Conservation (phyloP, 2,329 filamentous ascomycete genomes). For the Teratosphaeria pseudoeucalypti region DNA sequence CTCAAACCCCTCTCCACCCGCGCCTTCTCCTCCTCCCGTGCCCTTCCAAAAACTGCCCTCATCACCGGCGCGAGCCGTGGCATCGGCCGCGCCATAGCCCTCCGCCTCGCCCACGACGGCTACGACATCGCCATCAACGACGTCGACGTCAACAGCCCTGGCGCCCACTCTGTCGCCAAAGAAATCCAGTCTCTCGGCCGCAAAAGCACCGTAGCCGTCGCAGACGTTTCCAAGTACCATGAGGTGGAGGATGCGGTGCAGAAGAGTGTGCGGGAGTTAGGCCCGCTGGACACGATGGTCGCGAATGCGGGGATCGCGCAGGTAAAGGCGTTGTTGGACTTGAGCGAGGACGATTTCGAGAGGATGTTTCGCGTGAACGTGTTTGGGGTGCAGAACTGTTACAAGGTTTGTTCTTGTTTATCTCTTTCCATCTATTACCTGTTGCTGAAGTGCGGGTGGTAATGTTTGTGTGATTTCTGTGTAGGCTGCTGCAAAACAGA, state of each 20-base stretch:
- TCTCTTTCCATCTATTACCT: too few species aligned
- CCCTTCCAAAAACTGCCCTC: constrained; percentile 19
- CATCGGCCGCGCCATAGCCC: constrained; percentile 49
- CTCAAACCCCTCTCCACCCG: neutral
- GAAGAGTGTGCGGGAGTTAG: constrained; percentile 43
- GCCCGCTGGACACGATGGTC: constrained; percentile 44
- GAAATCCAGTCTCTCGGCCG: constrained; percentile 44
- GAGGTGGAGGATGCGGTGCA: constrained; percentile 46
- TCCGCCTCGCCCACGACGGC: constrained; percentile 54
- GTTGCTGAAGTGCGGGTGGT: neutral
- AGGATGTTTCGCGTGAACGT: constrained; percentile 57
- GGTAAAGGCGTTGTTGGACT: constrained; percentile 45
- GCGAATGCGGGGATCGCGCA: constrained; percentile 55
- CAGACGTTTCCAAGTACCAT: constrained; percentile 49
- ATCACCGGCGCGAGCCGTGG: constrained; percentile 28
- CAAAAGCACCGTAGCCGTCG: constrained; percentile 45
- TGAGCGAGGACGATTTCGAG: constrained; percentile 47
- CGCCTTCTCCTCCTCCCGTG: neutral
- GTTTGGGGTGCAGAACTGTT: constrained; percentile 55
- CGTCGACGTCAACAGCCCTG: constrained; percentile 41
- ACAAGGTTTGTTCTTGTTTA: neutral
- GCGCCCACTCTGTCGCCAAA: constrained; percentile 42
- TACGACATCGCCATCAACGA: constrained; percentile 60
- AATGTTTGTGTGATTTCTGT: constrained; percentile 27
- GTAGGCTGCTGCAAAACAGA: constrained; percentile 50